Conservation (phyloP, 2,329 filamentous ascomycete genomes). For the Paecilomyces dactylethromorphus region DNA sequence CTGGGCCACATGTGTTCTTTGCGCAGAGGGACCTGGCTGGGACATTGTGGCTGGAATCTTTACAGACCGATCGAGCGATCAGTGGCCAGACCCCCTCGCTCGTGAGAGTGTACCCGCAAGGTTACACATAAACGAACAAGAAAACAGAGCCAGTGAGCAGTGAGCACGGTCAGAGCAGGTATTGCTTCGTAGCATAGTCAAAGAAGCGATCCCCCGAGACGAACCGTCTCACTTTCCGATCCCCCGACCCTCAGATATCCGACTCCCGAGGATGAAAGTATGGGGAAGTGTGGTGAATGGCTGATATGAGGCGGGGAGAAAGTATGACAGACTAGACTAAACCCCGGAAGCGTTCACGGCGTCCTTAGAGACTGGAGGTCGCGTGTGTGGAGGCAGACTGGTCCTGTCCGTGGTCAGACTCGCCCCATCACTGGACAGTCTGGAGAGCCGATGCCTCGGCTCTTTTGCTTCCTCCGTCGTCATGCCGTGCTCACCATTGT, state of each 20-base stretch:
- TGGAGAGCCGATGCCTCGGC: conserved; percentile 9
- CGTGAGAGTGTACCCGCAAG: conserved; percentile 1
- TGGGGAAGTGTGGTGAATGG: background rate
- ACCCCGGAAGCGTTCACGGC: background rate
- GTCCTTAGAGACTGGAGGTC: background rate
- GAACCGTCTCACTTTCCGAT: background rate
- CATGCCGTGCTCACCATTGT: background rate
- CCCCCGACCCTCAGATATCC: background rate
- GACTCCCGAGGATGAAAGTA: background rate
- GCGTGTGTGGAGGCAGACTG: background rate
- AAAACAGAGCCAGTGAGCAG: background rate
- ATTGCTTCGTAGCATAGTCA: background rate
- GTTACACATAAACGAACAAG: conserved; percentile 2
- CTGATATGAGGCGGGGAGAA: background rate
- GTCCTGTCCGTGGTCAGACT: background rate
- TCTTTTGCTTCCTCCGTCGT: conserved; percentile 4
- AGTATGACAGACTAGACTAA: background rate
- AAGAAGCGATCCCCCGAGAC: background rate
- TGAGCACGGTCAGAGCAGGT: background rate
- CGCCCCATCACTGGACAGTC: background rate
- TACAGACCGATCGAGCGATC: conserved; percentile 3
- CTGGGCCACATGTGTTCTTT: conserved; percentile 20
- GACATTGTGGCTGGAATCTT: conserved; percentile 21
- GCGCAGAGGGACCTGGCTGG: conserved; percentile 16
- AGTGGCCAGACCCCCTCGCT: background rate